phyloP scores from a whole-genome alignment of 805 yeast species.

The Candida saitoana region DNA sequence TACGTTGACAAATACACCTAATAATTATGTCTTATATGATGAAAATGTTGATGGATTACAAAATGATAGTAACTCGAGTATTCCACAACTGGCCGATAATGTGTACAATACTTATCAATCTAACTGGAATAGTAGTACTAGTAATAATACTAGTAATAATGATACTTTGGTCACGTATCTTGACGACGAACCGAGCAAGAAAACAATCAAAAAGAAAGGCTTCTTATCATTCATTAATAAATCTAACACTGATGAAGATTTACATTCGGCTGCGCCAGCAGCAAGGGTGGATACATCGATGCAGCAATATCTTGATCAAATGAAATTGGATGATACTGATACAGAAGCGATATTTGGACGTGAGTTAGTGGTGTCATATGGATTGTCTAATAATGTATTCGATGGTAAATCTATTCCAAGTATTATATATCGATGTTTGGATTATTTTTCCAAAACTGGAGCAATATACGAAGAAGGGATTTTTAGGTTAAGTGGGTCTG shows the following conservation, averaged over 20 bases:
- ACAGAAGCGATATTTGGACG: constrained; percentile 58
- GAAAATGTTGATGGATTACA: neutral
- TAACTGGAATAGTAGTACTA: constrained; percentile 3
- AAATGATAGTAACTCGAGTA: neutral
- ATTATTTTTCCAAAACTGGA: constrained; percentile 56
- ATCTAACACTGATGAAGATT: constrained; percentile 3
- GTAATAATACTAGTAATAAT: constrained; percentile 3
- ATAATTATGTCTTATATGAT: neutral
- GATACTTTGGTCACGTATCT: constrained; percentile 2
- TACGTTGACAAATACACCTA: neutral
- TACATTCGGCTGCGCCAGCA: neutral
- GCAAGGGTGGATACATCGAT: constrained; percentile 13
- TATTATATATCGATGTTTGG: constrained; percentile 70
- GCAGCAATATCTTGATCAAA: constrained; percentile 30
- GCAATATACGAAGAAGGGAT: constrained; percentile 89
- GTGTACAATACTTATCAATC: neutral
- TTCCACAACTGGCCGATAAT: neutral
- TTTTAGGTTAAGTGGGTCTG: constrained; percentile 86
- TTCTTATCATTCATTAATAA: constrained; percentile 51
- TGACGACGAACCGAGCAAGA: constrained; percentile 15
- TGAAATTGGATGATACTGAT: constrained; percentile 31
- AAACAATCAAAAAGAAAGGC: constrained; percentile 51
- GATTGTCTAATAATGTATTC: constrained; percentile 47
- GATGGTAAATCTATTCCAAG: constrained; percentile 60
- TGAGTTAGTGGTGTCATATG: constrained; percentile 49